A percentile compares a stretch with the other conserved stretches of the same genome.
These are phyloP conservation scores for Polyporus tsugae DNA, from an alignment of 1,284 basidiomycete species.

Conservation along the genomic window DNA sequence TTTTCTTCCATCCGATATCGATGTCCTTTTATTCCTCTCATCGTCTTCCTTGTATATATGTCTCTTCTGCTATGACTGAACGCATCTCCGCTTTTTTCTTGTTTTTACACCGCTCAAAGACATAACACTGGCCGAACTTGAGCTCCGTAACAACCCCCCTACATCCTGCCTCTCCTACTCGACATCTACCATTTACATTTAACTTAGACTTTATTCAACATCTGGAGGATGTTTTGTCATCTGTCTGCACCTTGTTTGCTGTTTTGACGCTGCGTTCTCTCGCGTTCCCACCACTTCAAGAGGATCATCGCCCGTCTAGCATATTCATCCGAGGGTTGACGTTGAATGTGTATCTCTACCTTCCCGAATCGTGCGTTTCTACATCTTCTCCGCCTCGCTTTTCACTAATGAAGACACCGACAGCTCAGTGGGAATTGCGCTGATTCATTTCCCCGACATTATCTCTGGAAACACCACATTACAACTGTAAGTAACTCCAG, in stretches of 20 bases:
- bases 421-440: neutral
- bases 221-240: neutral
- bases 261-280: neutral
- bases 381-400: neutral
- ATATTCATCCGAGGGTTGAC: neutral
- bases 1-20: conserved; percentile 28
- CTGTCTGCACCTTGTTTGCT: neutral
- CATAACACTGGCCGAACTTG: neutral
- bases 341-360: neutral
- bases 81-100: neutral
- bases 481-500: too few relatives aligned
- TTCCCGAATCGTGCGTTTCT: neutral
- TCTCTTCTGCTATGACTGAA: neutral
- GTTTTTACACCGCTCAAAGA: neutral
- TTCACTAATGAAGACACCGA: neutral
- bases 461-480: neutral
- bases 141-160: neutral
- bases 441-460: neutral
- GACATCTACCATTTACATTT: neutral
- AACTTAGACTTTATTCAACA: neutral
- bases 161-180: too few relatives aligned
- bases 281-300: neutral
- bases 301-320: neutral
- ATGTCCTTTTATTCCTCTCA: conserved; percentile 14
- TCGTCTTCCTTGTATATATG: neutral